These are phyloP conservation scores for Populus trichocarpa DNA, from an alignment of 441 rosid genomes.

Conservation along the genomic window DNA sequence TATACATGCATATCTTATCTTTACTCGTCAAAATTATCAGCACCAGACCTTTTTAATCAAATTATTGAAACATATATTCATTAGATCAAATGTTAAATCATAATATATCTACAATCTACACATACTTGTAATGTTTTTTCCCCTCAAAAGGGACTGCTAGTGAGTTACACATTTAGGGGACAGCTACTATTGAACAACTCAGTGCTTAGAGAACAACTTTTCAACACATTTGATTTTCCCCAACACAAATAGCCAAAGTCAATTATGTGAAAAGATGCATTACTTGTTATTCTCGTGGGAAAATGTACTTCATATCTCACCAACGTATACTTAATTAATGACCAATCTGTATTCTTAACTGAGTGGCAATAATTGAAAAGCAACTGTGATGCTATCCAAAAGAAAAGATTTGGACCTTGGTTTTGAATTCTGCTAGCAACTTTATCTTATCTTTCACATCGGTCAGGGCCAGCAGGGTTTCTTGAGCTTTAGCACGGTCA, in stretches of 20 bases:
- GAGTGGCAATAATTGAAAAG: not conserved
- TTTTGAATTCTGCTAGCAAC: conserved; percentile 59
- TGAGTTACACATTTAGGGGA: not conserved
- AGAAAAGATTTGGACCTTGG: conserved; percentile 42
- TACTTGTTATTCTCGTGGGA: not conserved
- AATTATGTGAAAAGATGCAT: not conserved
- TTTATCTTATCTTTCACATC: conserved; percentile 73
- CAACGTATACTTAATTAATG: not conserved
- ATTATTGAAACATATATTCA: not conserved
- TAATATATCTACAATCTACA: not conserved
- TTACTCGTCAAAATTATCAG: not conserved
- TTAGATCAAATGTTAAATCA: not conserved
- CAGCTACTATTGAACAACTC: not conserved
- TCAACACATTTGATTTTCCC: not conserved
- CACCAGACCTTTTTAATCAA: not conserved
- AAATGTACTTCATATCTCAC: not conserved
- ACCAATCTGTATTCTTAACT: not conserved
- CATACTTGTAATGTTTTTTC: not conserved
- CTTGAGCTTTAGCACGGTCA: conserved; percentile 75
- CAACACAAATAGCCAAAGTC: not conserved
- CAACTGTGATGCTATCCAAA: not conserved
- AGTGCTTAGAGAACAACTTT: not conserved
- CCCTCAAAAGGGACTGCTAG: not conserved
- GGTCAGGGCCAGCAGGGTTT: conserved; percentile 58
- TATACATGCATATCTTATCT: not conserved